phyloP scores from a whole-genome alignment of 352 stramenopile genomes.

The Pythium insidiosum region DNA sequence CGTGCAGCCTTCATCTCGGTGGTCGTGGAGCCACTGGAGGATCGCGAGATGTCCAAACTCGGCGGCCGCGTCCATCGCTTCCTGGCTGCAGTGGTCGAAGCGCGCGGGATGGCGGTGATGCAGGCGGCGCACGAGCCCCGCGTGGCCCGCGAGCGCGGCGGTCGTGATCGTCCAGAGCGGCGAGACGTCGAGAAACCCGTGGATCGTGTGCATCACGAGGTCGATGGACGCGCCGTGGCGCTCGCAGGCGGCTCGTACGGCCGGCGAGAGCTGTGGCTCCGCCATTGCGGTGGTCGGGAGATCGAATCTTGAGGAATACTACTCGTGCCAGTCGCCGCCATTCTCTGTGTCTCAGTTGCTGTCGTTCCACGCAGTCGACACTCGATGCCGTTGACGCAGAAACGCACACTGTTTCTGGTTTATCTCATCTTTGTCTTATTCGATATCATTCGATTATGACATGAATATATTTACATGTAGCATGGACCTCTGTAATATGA shows the following conservation, averaged over 20 bases:
- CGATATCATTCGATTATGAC: no score
- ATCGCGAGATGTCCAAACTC: slow-evolving; percentile 55
- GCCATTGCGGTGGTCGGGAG: neutral
- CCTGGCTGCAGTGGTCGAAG: slow-evolving; percentile 41
- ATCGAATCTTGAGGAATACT: neutral
- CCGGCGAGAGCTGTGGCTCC: slow-evolving; percentile 23
- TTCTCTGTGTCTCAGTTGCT: neutral
- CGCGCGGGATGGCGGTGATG: slow-evolving; percentile 21
- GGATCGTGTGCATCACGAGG: slow-evolving; percentile 38
- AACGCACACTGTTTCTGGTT: neutral
- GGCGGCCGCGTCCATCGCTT: slow-evolving; percentile 55
- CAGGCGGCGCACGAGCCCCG: slow-evolving; percentile 38
- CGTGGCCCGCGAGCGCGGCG: slow-evolving; percentile 38
- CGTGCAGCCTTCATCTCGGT: slow-evolving; percentile 43
- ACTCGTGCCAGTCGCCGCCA: neutral
- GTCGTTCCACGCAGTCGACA: neutral
- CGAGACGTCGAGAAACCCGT: slow-evolving; percentile 49
- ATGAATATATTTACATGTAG: no score
- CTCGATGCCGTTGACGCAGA: neutral
- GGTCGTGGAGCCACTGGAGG: slow-evolving; percentile 41
- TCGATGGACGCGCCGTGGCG: slow-evolving; percentile 31
- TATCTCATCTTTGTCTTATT: no score
- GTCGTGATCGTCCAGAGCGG: slow-evolving; percentile 39
- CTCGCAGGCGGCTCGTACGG: slow-evolving; percentile 37
- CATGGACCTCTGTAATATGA: no score